Conservation (phyloP, 805 yeast genomes). For the Myxozyma kluyveri region DNA sequence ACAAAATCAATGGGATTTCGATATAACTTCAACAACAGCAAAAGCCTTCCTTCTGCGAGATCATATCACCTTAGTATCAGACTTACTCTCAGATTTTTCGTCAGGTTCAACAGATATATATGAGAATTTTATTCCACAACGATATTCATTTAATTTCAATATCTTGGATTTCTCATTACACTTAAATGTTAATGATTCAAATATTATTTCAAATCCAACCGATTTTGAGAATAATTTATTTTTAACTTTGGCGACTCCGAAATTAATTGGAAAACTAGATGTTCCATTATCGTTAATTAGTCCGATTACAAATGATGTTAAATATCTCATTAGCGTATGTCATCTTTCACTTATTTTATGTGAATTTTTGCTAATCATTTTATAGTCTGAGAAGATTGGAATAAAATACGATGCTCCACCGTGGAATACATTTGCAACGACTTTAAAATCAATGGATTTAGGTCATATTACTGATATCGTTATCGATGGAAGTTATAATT, state of each 20-base stretch:
- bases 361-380: not conserved
- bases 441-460: conserved; percentile 57
- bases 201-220: conserved; percentile 83
- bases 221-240: conserved; percentile 79
- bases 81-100: conserved; percentile 71
- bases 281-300: conserved; percentile 56
- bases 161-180: conserved; percentile 56
- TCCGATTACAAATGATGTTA: conserved; percentile 32
- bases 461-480: conserved; percentile 66
- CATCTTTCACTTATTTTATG: conserved; percentile 45
- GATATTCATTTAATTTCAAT: conserved; percentile 60
- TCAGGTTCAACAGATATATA: conserved; percentile 65
- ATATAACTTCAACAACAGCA: conserved; percentile 50
- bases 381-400: conserved; percentile 40
- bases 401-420: conserved; percentile 75
- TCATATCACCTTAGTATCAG: conserved; percentile 71
- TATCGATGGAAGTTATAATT: conserved; percentile 64
- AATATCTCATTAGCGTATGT: conserved; percentile 39
- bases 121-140: conserved; percentile 71
- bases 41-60: conserved; percentile 73
- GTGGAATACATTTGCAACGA: conserved; percentile 84
- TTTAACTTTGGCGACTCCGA: conserved; percentile 67
- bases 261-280: conserved; percentile 45
- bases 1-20: conserved; percentile 63
- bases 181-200: conserved; percentile 80